These are phyloP conservation scores for Xylariaceae sp. DNA, from an alignment of 2,329 filamentous ascomycete genomes.

Conservation along the genomic window DNA sequence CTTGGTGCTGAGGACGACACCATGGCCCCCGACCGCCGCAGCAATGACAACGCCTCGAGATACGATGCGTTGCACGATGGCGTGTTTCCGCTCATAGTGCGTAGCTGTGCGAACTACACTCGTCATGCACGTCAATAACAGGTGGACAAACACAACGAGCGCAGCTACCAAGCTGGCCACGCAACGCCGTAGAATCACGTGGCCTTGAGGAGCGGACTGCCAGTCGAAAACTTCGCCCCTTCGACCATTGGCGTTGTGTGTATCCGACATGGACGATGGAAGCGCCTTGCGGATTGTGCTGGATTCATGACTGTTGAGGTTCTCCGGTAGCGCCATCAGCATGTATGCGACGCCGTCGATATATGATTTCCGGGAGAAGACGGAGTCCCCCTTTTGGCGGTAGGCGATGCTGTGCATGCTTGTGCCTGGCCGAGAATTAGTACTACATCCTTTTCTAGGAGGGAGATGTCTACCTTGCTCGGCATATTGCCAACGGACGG, in stretches of 20 bases:
- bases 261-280: slow-evolving; percentile 33
- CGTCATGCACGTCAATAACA: slow-evolving; percentile 55
- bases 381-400: slow-evolving; percentile 35
- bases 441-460: too few species aligned
- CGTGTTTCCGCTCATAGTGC: slow-evolving; percentile 61
- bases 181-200: slow-evolving; percentile 50
- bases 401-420: slow-evolving; percentile 25
- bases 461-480: slow-evolving; percentile 25
- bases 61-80: slow-evolving; percentile 55
- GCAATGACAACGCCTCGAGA: slow-evolving; percentile 47
- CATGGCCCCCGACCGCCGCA: slow-evolving; percentile 47
- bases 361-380: slow-evolving; percentile 58
- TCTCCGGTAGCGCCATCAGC: slow-evolving; percentile 54
- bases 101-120: slow-evolving; percentile 49
- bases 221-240: slow-evolving; percentile 12
- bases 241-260: slow-evolving; percentile 2
- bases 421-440: slow-evolving; percentile 15
- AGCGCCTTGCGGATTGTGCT: slow-evolving; percentile 47
- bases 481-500: slow-evolving; percentile 30
- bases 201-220: slow-evolving; percentile 4
- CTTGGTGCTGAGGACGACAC: slow-evolving; percentile 47
- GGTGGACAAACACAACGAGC: slow-evolving; percentile 52
- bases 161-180: slow-evolving; percentile 53
- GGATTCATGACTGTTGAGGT: slow-evolving; percentile 52
- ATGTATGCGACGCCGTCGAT: slow-evolving; percentile 59